Base-by-base conservation (phyloP, 805 yeast species). In the Spathaspora hagerdaliae region DNA sequence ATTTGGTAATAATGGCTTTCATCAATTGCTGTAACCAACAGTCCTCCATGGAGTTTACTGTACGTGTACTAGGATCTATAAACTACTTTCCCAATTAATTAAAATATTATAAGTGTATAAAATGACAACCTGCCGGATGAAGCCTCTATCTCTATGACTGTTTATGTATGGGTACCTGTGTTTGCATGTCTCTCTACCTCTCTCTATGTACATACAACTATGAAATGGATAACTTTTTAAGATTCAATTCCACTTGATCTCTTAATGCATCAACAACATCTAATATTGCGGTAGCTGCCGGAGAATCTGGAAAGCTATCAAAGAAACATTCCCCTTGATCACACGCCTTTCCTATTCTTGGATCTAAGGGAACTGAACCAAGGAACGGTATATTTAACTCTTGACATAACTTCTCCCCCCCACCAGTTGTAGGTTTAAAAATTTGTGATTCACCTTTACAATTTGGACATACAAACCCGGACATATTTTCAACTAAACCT, bases 401-500 rank as follows among this genome's bases (percentile, higher is more conserved):
- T 53, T 83, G 68, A 45, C 97, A 94, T 38, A 94, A 69, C 29
- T 81, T 81, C 55, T 79, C 76, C 7, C 98, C 99, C 15, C 99
- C 99, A 12, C 99, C 99, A 0, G 99, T 94, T 1, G 99, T 94
- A 12, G 99, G 88, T 50, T 85, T 83, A 67, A 94, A 94, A 5
- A 94, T 91, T 57, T 83, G 81, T 0, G 96, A 87, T 65, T 91
- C 87, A 7, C 94, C 94, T 51, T 87, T 80, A 66, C 99, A 94
- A 58, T 75, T 81, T 4, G 99, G 99, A 63, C 99, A 94, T 12
- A 94, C 98, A 68, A 94, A 94, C 2, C 99, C 99, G 7, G 96
- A 81, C 99, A 94, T 94, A 63, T 94, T 94, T 62, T 94, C 99
- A 14, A 94, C 97, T 11, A 94, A 65, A 0, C 99, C 99, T 38